Base-by-base conservation (phyloP, 2,329 filamentous ascomycete genomes). In the Pseudocercospora vitis region DNA sequence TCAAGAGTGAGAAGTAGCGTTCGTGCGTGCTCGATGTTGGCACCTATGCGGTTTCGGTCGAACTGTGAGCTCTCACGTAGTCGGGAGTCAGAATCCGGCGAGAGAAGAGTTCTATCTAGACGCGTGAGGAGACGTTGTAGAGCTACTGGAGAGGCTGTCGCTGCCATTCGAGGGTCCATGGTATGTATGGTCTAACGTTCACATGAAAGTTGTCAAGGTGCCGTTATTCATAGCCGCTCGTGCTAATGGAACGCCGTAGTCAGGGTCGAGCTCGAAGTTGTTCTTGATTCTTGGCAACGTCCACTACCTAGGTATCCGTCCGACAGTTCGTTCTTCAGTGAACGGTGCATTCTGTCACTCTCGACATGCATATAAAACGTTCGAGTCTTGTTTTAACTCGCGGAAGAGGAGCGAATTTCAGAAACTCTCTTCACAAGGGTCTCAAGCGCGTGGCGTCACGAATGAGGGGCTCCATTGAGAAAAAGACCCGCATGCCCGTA, bases 11-110 rank as follows among this genome's bases (percentile, higher is more conserved):
- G 80, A 52, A 91, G 81, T 24, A 88, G 78, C 0, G 78, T 79
- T 33, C 84, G 82, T 16, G 88, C 88, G 68, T 88, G 83, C 61
- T 87, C 81, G 56, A 92, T 76, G 64, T 90, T 91, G 59, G 78
- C 77, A 60, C 73, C 73, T 24, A 79, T 76, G 64, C 81, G 82
- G 58, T 79, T 78, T 55, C 88, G 79, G 72, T 89, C 87, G 65
- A 83, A 86, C 64, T 81, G 82, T 61, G 81, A 88, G 24, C 76
- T 75, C n/a, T n/a, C n/a, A 50, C 81, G 57, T 42, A 66, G 50
- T 8, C 59, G 47, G 44, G 60, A 44, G 61, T 85, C 81, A 50
- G 80, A 76, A 57, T 84, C 80, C 21, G 58, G 77, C 51, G 81
- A 80, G 31, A 89, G 76, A 48, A 91, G 77, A 28, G 76, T 83